Conservation (phyloP, 495 filamentous ascomycete genomes). For the Cryomyces minteri region DNA sequence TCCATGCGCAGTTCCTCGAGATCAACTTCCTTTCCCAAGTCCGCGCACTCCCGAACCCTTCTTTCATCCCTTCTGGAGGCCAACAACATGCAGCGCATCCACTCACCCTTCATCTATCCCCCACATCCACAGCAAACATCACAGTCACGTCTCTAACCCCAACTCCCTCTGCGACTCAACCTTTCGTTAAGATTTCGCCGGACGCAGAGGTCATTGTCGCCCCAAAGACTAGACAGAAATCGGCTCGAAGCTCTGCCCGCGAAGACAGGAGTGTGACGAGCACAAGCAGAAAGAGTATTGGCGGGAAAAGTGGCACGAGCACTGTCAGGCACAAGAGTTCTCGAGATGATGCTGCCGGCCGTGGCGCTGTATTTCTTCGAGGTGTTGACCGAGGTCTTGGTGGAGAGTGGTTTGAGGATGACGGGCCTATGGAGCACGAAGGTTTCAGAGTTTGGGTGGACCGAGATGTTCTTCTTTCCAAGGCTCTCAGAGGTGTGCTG, state of each 20-base stretch:
- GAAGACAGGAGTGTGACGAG: slow-evolving; percentile 56
- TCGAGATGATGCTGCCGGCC: slow-evolving; percentile 11
- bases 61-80: slow-evolving; percentile 29
- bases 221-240: slow-evolving; percentile 59
- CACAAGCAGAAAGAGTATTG: slow-evolving; percentile 48
- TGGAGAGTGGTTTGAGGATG: slow-evolving; percentile 54
- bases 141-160: slow-evolving; percentile 63
- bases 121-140: slow-evolving; percentile 88
- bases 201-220: slow-evolving; percentile 95
- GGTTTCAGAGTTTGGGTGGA: slow-evolving; percentile 74
- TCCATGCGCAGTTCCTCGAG: slow-evolving; percentile 88
- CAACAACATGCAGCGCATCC: slow-evolving; percentile 46
- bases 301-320: slow-evolving; percentile 51
- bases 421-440: slow-evolving; percentile 29
- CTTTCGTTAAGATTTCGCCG: slow-evolving; percentile 80
- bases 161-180: slow-evolving; percentile 41
- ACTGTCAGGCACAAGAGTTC: slow-evolving; percentile 38
- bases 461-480: slow-evolving; percentile 45
- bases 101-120: slow-evolving; percentile 80
- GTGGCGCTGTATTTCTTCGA: slow-evolving; percentile 32
- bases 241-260: slow-evolving; percentile 30
- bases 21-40: slow-evolving; percentile 87
- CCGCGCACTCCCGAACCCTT: slow-evolving; percentile 74
- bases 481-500: slow-evolving; percentile 49
- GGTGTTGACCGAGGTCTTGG: slow-evolving; percentile 50